Conservation (phyloP, 352 stramenopile species). For the Phytophthora multivora region DNA sequence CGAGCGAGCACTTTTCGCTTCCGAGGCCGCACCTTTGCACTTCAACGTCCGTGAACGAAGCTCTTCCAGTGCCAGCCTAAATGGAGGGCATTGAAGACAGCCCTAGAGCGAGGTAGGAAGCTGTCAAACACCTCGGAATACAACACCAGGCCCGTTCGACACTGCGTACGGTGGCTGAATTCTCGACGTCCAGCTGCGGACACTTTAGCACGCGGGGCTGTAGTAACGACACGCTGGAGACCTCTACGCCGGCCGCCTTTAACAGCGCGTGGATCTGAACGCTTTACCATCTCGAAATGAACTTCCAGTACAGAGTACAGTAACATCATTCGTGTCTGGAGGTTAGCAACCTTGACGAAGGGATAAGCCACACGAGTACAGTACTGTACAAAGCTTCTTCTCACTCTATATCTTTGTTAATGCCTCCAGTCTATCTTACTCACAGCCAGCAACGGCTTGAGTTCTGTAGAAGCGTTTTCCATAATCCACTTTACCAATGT, state of each 20-base stretch:
- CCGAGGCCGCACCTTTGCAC: conserved; percentile 14
- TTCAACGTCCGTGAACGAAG: conserved; percentile 25
- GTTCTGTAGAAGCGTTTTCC: conserved; percentile 31
- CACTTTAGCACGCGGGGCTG: conserved; percentile 14
- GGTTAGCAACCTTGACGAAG: background rate
- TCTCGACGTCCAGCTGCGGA: conserved; percentile 25
- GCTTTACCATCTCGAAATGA: too few species aligned
- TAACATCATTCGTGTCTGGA: background rate
- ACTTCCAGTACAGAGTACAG: too few species aligned
- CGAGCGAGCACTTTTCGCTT: conserved; percentile 25
- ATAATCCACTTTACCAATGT: conserved; percentile 14
- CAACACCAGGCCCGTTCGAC: background rate
- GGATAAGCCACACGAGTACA: conserved; percentile 4
- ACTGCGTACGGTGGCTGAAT: conserved; percentile 2
- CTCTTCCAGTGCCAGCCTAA: background rate
- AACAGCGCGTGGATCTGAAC: background rate
- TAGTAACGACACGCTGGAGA: background rate
- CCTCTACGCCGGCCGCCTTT: conserved; percentile 9
- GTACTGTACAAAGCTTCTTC: conserved; percentile 1
- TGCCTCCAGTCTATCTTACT: conserved; percentile 4
- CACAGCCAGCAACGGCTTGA: conserved; percentile 3
- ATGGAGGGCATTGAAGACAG: background rate
- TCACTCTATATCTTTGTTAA: conserved; percentile 3
- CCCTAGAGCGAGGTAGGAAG: conserved; percentile 2
- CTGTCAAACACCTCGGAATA: background rate